Conservation (phyloP, 2,329 filamentous ascomycete genomes). For the Exophiala sp. region DNA sequence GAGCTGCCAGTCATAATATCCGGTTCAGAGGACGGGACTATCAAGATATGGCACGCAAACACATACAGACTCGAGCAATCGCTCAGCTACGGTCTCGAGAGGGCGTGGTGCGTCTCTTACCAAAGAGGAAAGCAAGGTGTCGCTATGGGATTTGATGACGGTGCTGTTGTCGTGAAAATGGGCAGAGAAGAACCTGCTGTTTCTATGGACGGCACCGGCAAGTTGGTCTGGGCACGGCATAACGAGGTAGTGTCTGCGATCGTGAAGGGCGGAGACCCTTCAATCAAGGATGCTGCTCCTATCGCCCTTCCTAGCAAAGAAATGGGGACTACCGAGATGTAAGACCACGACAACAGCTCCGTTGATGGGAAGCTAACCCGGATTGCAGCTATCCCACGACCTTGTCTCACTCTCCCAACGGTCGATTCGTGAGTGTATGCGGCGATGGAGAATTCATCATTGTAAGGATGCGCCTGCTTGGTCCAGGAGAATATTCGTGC, state of each 20-base stretch:
- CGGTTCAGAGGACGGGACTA: conserved; percentile 92
- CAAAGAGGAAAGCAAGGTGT: conserved; percentile 92
- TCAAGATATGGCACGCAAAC: conserved; percentile 98
- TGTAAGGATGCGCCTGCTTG: conserved; percentile 11
- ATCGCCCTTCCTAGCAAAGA: conserved; percentile 89
- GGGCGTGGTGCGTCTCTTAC: conserved; percentile 96
- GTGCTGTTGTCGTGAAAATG: conserved; percentile 96
- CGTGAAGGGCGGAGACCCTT: conserved; percentile 84
- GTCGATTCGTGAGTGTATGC: conserved; percentile 82
- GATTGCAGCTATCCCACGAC: conserved; percentile 63
- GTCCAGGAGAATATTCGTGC: not conserved
- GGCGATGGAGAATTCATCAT: conserved; percentile 99
- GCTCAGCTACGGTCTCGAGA: conserved; percentile 89
- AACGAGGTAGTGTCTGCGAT: conserved; percentile 93
- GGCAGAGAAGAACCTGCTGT: conserved; percentile 95
- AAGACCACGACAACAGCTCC: conserved; percentile 39
- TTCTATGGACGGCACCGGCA: conserved; percentile 93
- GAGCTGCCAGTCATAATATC: conserved; percentile 96
- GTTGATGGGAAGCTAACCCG: not conserved
- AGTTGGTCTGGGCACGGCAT: conserved; percentile 92
- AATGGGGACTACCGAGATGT: conserved; percentile 91
- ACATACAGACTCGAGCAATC: conserved; percentile 96
- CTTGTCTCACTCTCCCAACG: conserved; percentile 91
- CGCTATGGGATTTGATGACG: conserved; percentile 95
- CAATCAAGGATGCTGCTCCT: conserved; percentile 81